Percentiles rank a stretch among this genome's conserved stretches.
These are phyloP conservation scores for Clonostachys byssicola DNA, from an alignment of 2,329 filamentous ascomycete species.

Conservation along the genomic window DNA sequence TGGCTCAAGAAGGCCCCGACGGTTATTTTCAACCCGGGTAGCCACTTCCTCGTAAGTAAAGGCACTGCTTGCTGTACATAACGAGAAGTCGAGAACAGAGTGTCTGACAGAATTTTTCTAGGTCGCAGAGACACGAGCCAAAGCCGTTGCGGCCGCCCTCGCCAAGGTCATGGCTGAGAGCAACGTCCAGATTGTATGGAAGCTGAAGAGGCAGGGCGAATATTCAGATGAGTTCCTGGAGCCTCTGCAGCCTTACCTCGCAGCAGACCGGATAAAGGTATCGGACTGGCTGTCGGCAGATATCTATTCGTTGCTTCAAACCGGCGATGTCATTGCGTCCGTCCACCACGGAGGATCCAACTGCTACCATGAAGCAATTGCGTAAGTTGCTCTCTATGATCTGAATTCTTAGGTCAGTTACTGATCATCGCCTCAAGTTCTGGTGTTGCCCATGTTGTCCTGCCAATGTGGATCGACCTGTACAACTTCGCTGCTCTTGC, in stretches of 20 bases:
- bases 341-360: slow-evolving; percentile 29
- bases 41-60: neutral
- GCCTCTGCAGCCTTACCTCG: slow-evolving; percentile 4
- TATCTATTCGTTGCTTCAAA: slow-evolving; percentile 18
- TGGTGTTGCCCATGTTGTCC: slow-evolving; percentile 35
- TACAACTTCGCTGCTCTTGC: slow-evolving; percentile 36
- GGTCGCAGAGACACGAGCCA: neutral
- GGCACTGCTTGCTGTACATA: neutral
- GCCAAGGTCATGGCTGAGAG: slow-evolving; percentile 6
- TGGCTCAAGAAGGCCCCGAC: slow-evolving; percentile 14
- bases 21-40: slow-evolving; percentile 17
- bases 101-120: slow-evolving; percentile 6
- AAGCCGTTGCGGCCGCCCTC: slow-evolving; percentile 12
- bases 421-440: slow-evolving; percentile 16
- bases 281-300: slow-evolving; percentile 15
- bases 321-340: slow-evolving; percentile 17
- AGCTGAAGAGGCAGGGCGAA: slow-evolving; percentile 4
- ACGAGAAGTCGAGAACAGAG: neutral
- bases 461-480: slow-evolving; percentile 38
- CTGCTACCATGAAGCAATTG: slow-evolving; percentile 32
- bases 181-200: slow-evolving; percentile 20
- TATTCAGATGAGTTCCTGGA: slow-evolving; percentile 3
- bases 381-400: slow-evolving; percentile 17
- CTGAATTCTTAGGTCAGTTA: neutral
- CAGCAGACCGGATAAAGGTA: slow-evolving; percentile 7